Percentiles rank a stretch among this genome's conserved stretches.
These are phyloP conservation scores for Bocquillonia castaneifolia DNA, from an alignment of 441 rosid species.

Conservation along the genomic window DNA sequence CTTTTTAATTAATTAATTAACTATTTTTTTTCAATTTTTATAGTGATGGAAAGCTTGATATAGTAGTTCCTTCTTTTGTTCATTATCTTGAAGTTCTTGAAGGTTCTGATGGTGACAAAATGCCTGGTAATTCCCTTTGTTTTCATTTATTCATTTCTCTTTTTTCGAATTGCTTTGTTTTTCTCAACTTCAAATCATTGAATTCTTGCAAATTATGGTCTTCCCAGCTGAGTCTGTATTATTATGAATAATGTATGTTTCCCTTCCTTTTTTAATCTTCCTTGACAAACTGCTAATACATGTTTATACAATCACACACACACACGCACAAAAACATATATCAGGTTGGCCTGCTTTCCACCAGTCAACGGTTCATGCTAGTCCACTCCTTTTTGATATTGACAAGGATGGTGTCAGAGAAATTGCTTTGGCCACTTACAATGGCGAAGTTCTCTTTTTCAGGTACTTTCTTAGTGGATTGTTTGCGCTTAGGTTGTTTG, in stretches of 20 bases:
- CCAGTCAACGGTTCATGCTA: conserved; percentile 93
- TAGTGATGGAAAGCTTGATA: conserved; percentile 98
- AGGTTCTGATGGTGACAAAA: conserved; percentile 98
- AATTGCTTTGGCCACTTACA: conserved; percentile 92
- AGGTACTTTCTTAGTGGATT: conserved; percentile 45
- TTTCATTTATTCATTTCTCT: background rate
- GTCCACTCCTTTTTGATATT: conserved; percentile 90
- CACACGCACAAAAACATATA: no score
- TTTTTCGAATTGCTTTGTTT: background rate
- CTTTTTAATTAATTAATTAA: no score
- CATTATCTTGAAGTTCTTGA: conserved; percentile 98
- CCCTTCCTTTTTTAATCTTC: background rate
- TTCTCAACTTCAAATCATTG: no score
- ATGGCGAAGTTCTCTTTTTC: conserved; percentile 92
- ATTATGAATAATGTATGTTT: no score
- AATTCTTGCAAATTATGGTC: background rate
- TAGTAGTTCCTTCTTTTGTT: conserved; percentile 94
- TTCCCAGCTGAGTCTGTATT: no score
- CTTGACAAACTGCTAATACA: background rate
- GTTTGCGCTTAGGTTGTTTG: background rate
- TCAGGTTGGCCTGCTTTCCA: conserved; percentile 99
- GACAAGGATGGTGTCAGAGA: conserved; percentile 98
- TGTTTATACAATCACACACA: background rate
- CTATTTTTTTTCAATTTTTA: no score
- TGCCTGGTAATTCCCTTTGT: conserved; percentile 58